Percentiles rank a stretch among this genome's conserved stretches.
These are phyloP conservation scores for Coemansia umbellata DNA, from an alignment of 192 early-diverging fungal species.

Conservation along the genomic window DNA sequence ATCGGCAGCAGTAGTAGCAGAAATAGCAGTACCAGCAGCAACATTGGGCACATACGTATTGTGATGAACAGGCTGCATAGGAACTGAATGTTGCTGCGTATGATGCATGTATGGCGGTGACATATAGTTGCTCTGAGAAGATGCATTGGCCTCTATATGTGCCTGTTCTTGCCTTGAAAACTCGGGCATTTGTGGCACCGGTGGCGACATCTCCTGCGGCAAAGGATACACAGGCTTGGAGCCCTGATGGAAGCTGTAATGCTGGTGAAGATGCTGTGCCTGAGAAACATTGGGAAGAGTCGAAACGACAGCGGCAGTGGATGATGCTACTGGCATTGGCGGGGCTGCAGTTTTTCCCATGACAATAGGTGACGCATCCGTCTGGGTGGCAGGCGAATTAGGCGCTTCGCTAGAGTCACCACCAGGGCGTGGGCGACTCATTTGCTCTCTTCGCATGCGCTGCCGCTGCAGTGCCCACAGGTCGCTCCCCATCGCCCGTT, in stretches of 20 bases:
- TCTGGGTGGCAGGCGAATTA: conserved; percentile 14
- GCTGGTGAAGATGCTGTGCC: neutral
- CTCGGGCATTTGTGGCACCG: conserved; percentile 10
- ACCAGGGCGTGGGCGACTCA: conserved; percentile 6
- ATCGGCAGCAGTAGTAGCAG: too few relatives aligned
- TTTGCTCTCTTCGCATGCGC: conserved; percentile 34
- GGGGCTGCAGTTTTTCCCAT: conserved; percentile 9
- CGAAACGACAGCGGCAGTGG: conserved; percentile 5
- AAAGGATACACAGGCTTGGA: neutral
- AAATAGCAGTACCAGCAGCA: too few relatives aligned
- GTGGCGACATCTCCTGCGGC: conserved; percentile 2
- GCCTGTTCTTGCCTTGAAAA: conserved; percentile 12
- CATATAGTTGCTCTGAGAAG: neutral
- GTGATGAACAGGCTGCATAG: neutral
- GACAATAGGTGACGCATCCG: neutral
- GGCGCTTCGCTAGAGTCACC: conserved; percentile 15
- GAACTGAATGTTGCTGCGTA: conserved; percentile 6
- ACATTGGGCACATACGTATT: neutral
- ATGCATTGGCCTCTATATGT: conserved; percentile 1
- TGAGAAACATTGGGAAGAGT: too few relatives aligned
- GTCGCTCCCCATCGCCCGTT: conserved; percentile 45
- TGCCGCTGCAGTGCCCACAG: conserved; percentile 42
- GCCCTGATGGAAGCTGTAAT: neutral
- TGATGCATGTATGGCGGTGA: conserved; percentile 3
- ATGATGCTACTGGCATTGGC: conserved; percentile 4